Evolutionary conservation across 257 asterid genomes (phyloP), one percentile per base, ranked within the genome.

Genomic region (Solanum sparsipilum): DNA sequence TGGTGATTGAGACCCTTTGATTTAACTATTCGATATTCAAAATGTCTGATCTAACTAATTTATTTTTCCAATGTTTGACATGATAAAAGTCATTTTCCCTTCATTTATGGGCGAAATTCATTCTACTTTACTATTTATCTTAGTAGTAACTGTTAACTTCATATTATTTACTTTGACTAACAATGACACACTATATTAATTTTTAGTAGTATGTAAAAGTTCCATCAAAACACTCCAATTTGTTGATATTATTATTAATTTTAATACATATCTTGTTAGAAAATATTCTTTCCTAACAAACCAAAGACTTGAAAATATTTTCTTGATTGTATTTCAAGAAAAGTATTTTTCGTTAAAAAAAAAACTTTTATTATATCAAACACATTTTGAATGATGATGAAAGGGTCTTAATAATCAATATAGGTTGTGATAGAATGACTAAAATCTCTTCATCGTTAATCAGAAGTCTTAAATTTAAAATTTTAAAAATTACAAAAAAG

Each of bases 381-480:
- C 23, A 29, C 76, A 29, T 70, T 12, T 70, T 70, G 76, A 70
- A 70, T 70, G 38, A 70, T 13, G 38, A 13, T 13, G 23, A 29
- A 70, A 13, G 5, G 6, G 6, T 70, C 76, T 70, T 18, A 13
- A 70, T 4, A 3, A 29, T 7, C 3, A 13, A 15, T 3, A 29
- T 15, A 2, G 3, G 2, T 13, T 70, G 3, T 13, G 38, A 7
- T 70, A 2, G 3, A 29, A 70, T 13, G 1, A 70, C 2, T 13
- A 7, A 0, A 13, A 70, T 6, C 3, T 13, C 4, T 13, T 1
- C 2, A 13, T 29, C 0, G 23, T 29, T 70, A 29, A 68, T 29
- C 4, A 68, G 2, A 68, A 1, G 11, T 68, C 0, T 70, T 8
- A 0, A 3, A 3, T 70, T 29, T 1, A 2, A 68, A 18, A 1